Base-by-base conservation (phyloP, 345 rosid species). In the Pistacia vera region DNA sequence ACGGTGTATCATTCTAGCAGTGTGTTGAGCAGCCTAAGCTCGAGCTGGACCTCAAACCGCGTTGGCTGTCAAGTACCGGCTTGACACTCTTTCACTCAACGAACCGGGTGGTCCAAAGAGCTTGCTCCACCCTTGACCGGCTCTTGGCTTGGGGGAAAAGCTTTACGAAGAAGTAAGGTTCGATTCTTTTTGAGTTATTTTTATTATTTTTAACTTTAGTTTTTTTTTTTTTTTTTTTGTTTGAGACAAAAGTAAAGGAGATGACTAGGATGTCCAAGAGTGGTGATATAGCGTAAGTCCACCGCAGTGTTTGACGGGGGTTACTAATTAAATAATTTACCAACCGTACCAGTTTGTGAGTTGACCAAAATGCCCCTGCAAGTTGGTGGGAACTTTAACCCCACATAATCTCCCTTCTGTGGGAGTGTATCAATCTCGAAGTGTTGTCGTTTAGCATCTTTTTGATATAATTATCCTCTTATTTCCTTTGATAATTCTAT, bases 101-200 rank as follows among this genome's bases (percentile, higher is more conserved):
- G 89, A 84, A 79, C 79, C 90, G 14, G 92, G 89, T 7, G 90
- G 92, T 38, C 83, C 85, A 1, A 93, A 81, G 84, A 92, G 99
- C 72, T 51, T 90, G 91, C 79, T 89, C 97, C 52, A 92, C 95
- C 58, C 68, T 94, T 70, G 99, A 96, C 65, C 89, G 95, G 56
- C 91, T 96, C 72, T 87, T 91, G 86, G 99, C 98, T 97, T 62
- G 99, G 99, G 93, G 87, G 92, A 92, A 86, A 96, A 96, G 81
- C 95, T 92, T 33, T 96, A 91, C 36, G 90, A 87, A 62, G 99
- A 96, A 83, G 93, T 96, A 96, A 96, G 97, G 99, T 93, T 79
- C 51, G 8, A 8, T 30, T n/a, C 58, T 49, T 9, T 11, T 28
- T 38, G 2, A 30, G 2, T 71, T 2, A 5, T 12, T 36, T 28